These are phyloP conservation scores for Blastocystis sp. DNA, from an alignment of 352 stramenopile species.

Conservation along the genomic window DNA sequence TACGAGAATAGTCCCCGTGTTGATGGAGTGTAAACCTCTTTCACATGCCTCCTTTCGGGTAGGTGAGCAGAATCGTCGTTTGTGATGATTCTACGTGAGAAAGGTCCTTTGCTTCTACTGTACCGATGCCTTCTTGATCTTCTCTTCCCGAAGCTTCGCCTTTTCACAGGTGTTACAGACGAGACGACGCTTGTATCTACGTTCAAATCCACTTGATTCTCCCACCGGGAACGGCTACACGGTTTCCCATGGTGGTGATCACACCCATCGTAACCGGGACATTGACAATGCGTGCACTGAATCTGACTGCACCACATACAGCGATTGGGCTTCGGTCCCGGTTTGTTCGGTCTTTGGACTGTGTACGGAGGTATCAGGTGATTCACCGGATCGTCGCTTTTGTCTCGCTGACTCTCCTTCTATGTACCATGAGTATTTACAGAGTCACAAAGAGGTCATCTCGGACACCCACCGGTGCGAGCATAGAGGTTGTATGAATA, in stretches of 20 bases:
- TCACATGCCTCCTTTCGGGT: too few relatives aligned
- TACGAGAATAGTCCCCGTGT: too few relatives aligned
- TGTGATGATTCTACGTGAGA: too few relatives aligned
- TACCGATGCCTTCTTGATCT: neutral
- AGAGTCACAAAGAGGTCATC: neutral
- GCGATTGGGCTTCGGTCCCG: constrained; percentile 5
- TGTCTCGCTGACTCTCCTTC: too few relatives aligned
- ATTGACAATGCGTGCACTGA: constrained; percentile 25
- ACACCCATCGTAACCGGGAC: constrained; percentile 8
- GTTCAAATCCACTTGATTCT: neutral
- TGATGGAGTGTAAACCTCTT: too few relatives aligned
- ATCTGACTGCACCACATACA: constrained; percentile 37
- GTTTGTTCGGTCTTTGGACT: neutral
- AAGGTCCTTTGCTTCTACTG: too few relatives aligned
- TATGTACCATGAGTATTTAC: too few relatives aligned
- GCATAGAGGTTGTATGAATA: neutral
- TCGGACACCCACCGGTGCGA: neutral
- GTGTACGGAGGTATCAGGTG: too few relatives aligned
- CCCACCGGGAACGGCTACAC: neutral
- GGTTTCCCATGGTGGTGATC: constrained; percentile 23
- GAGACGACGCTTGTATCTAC: neutral
- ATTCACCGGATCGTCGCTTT: too few relatives aligned
- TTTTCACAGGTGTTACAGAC: constrained; percentile 39
- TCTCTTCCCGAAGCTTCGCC: neutral
- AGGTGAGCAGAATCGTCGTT: too few relatives aligned